Percentiles rank a stretch among this genome's conserved stretches.
Conservation (phyloP, 1,284 basidiomycete genomes). For the Thecaphora thlaspeos region DNA sequence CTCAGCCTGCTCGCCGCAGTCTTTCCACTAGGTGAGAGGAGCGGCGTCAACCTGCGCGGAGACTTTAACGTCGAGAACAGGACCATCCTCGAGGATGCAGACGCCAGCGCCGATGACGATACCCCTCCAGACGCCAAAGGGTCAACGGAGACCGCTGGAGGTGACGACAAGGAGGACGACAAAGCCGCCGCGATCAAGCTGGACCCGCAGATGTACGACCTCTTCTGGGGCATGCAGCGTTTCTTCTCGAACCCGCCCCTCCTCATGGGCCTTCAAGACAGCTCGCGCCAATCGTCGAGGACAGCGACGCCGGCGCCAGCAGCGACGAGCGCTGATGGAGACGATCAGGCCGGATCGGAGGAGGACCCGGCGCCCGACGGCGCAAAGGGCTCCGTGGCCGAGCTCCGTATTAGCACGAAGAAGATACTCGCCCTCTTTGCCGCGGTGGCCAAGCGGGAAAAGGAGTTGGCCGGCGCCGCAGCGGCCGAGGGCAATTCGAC, state of each 20-base stretch:
- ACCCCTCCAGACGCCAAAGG: constrained; percentile 1
- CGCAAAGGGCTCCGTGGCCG: constrained; percentile 32
- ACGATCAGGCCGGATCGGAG: constrained; percentile 7
- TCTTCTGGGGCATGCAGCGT: constrained; percentile 50
- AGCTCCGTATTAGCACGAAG: constrained; percentile 28
- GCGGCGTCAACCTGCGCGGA: constrained; percentile 83
- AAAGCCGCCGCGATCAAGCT: constrained; percentile 33
- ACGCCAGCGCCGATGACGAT: constrained; percentile 11
- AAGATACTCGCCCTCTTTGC: constrained; percentile 41
- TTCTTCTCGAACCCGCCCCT: constrained; percentile 47
- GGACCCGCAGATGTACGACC: constrained; percentile 37
- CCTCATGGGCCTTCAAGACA: constrained; percentile 28
- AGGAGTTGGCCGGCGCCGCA: constrained; percentile 33
- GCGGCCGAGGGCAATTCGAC: constrained; percentile 18
- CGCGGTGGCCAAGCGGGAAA: constrained; percentile 34
- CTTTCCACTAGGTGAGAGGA: constrained; percentile 81
- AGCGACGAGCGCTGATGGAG: neutral
- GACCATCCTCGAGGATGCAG: constrained; percentile 33
- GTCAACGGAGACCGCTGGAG: neutral
- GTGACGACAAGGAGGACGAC: constrained; percentile 9
- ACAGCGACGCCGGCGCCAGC: constrained; percentile 12
- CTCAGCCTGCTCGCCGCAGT: constrained; percentile 79
- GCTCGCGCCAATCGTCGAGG: constrained; percentile 16
- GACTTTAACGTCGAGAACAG: constrained; percentile 69
- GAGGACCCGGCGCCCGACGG: constrained; percentile 42